phyloP scores from a whole-genome alignment of 768 basidiomycete species.

The Agaricus blazei region DNA sequence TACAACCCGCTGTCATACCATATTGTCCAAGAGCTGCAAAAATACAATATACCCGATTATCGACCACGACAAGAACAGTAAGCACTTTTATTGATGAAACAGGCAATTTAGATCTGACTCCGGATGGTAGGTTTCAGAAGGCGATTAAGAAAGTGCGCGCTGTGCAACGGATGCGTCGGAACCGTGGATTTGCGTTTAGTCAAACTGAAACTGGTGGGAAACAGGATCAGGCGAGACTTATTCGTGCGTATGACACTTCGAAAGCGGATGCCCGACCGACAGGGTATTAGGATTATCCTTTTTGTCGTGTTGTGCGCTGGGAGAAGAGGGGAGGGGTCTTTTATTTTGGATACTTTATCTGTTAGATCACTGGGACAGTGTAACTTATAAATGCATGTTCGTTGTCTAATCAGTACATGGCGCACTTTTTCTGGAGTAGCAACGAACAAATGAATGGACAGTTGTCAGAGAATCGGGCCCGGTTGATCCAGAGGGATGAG shows the following conservation, averaged over 20 bases:
- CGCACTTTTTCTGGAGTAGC: no score
- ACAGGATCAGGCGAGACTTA: slow-evolving; percentile 84
- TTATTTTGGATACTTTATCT: not conserved
- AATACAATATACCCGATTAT: slow-evolving; percentile 96
- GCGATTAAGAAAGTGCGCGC: slow-evolving; percentile 99
- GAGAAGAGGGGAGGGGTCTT: not conserved
- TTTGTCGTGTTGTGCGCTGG: slow-evolving; percentile 2
- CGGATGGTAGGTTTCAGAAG: slow-evolving; percentile 77
- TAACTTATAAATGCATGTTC: slow-evolving; percentile 27
- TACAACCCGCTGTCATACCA: slow-evolving; percentile 93
- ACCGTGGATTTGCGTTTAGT: slow-evolving; percentile 96
- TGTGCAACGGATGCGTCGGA: slow-evolving; percentile 93
- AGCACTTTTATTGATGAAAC: slow-evolving; percentile 23
- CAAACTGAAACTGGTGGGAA: slow-evolving; percentile 85
- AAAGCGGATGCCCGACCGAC: slow-evolving; percentile 66
- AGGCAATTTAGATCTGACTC: slow-evolving; percentile 2
- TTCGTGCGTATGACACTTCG: slow-evolving; percentile 85
- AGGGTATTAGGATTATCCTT: slow-evolving; percentile 50
- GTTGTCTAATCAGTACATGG: slow-evolving; percentile 7
- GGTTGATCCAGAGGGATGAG: no score
- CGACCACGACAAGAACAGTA: slow-evolving; percentile 96
- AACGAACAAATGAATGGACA: no score
- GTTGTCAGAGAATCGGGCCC: no score
- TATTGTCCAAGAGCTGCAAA: slow-evolving; percentile 98
- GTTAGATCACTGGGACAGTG: slow-evolving; percentile 23